Base-by-base conservation (phyloP, 208 protist genomes). In the Balamuthia mandrillaris region DNA sequence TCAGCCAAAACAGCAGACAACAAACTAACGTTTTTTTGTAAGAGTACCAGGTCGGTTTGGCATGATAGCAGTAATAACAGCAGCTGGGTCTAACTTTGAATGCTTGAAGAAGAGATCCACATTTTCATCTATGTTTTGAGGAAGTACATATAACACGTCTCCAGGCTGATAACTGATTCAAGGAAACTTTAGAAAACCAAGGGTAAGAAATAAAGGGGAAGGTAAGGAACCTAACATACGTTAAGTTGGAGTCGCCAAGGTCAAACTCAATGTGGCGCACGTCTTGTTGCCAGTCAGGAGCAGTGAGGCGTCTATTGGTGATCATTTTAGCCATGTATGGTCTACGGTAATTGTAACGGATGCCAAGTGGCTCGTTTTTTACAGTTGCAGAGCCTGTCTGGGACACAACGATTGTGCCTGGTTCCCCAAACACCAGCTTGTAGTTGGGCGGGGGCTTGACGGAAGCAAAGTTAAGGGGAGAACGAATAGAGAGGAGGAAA, bases 201-300 rank as follows among this genome's bases (percentile, higher is more conserved):
- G n/a, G n/a, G 7, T 68, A 44, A 18, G 78, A 10, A 54, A n/a
- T 39, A 61, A 83, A 63, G 21, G 27, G 5, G 41, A 49, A 21
- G 45, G 47, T 33, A 52, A 24, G 41, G 68, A 66, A 18, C 18
- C 18, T 18, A 31, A 51, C 42, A 47, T 52, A 83, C 42, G 27
- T 7, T 16, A 74, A 7, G 45, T 21, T 24, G 12, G 47, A 74
- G 33, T 56, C 45, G 81, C 31, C 85, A 33, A 75, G 52, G 66
- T 92, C 89, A 12, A 94, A 39, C 42, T 87, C 89, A 24, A 91
- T 63, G 86, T 93, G 85, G 47, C 91, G 81, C 27, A 94, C 91
- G 81, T 94, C 91, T 81, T 94, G 89, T 47, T 85, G 85, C 81
- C 90, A 91, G 35, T 88, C 84, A 0, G 35, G 1, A 21, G 39